These are phyloP conservation scores for Penicillium lividum DNA, from an alignment of 495 filamentous ascomycete genomes.

Conservation along the genomic window DNA sequence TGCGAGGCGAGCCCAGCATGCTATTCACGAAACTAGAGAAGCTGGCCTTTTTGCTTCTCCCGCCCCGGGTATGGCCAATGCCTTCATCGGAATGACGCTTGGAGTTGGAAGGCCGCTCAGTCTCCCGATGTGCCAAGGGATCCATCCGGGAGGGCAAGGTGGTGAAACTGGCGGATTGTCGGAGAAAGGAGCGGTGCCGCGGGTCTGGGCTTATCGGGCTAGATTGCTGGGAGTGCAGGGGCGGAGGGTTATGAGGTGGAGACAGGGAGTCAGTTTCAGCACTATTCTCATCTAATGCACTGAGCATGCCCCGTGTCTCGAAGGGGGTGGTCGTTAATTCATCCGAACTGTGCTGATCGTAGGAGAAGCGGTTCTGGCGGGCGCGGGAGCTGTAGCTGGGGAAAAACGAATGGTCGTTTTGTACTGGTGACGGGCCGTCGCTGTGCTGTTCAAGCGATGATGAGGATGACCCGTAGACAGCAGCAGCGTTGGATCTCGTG, in stretches of 20 bases:
- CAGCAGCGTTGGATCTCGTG: constrained; percentile 51
- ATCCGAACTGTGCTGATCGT: constrained; percentile 62
- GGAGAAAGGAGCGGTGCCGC: constrained; percentile 57
- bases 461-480: constrained; percentile 51
- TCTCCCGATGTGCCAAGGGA: constrained; percentile 42
- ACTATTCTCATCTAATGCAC: constrained; percentile 59
- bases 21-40: constrained; percentile 95
- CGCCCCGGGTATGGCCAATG: constrained; percentile 53
- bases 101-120: constrained; percentile 50
- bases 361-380: constrained; percentile 49
- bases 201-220: constrained; percentile 60
- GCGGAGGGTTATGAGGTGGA: constrained; percentile 46
- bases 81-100: constrained; percentile 89
- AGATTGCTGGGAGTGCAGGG: constrained; percentile 57
- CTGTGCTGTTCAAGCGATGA: constrained; percentile 53
- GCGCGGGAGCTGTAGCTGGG: constrained; percentile 33
- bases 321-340: constrained; percentile 66
- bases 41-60: constrained; percentile 82
- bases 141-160: constrained; percentile 61
- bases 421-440: constrained; percentile 50
- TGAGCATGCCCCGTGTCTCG: constrained; percentile 68
- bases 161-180: constrained; percentile 81
- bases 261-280: constrained; percentile 49
- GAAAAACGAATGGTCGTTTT: constrained; percentile 37
- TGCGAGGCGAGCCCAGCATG: constrained; percentile 82